These are phyloP conservation scores for Lepidium didymum DNA, from an alignment of 345 rosid genomes.

Conservation along the genomic window DNA sequence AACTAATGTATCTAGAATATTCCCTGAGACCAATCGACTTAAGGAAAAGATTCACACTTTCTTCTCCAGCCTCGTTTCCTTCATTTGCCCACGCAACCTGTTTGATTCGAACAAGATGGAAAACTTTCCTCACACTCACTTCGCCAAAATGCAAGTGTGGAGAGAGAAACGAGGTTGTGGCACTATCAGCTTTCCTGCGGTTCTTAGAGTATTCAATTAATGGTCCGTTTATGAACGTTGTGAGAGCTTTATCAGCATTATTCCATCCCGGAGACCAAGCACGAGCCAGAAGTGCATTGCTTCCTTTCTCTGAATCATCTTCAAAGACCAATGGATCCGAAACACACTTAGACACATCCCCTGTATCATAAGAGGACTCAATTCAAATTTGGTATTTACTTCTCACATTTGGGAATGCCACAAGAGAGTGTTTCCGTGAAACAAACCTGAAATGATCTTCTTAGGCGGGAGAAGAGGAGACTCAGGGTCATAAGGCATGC, in stretches of 20 bases:
- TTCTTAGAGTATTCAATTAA: constrained; percentile 80
- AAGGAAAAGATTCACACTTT: constrained; percentile 86
- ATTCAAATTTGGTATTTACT: not conserved
- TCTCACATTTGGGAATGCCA: not conserved
- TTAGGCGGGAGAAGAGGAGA: constrained; percentile 96
- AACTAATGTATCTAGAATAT: constrained; percentile 86
- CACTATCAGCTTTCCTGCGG: constrained; percentile 92
- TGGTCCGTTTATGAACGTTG: constrained; percentile 82
- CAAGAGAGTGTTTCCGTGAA: not conserved
- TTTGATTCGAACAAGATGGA: constrained; percentile 87
- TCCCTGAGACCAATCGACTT: constrained; percentile 96
- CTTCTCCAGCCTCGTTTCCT: constrained; percentile 88
- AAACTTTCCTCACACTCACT: constrained; percentile 91
- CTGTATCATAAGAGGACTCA: constrained; percentile 33
- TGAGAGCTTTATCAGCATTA: constrained; percentile 82
- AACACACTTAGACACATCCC: constrained; percentile 65
- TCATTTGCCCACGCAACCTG: constrained; percentile 94
- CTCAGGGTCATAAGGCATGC: constrained; percentile 96
- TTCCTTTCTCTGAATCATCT: constrained; percentile 90
- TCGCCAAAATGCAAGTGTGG: constrained; percentile 98
- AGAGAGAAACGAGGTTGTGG: constrained; percentile 92
- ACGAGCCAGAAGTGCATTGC: constrained; percentile 94
- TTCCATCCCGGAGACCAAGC: constrained; percentile 99
- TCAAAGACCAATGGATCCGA: constrained; percentile 67
- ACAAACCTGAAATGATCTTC: constrained; percentile 80